A percentile compares a stretch with the other conserved stretches of the same genome.
These are phyloP conservation scores for Psilocybe cyanescens DNA, from an alignment of 768 basidiomycete genomes.

Conservation along the genomic window DNA sequence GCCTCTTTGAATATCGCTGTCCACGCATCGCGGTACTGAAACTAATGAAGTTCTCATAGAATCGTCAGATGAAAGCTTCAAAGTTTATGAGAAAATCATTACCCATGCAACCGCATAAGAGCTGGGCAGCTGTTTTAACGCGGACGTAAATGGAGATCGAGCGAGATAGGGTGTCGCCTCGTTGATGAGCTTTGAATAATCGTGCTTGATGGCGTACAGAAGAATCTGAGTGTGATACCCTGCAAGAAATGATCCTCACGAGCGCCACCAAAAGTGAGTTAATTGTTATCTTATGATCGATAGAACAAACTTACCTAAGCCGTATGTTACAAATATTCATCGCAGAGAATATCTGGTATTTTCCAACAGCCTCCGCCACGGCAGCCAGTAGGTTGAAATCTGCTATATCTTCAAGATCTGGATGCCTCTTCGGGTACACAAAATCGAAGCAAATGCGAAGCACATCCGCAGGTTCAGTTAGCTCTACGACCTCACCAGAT, in stretches of 20 bases:
- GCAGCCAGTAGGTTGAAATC: constrained; percentile 1
- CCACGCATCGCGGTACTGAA: constrained; percentile 11
- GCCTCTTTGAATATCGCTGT: constrained; percentile 4
- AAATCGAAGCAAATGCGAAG: neutral
- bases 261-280: neutral
- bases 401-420: neutral
- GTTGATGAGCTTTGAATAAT: constrained; percentile 16
- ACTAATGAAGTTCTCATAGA: neutral
- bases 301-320: neutral
- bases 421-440: neutral
- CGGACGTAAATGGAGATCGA: neutral
- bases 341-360: constrained; percentile 14
- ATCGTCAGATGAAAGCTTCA: neutral
- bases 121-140: too few relatives aligned
- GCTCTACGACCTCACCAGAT: constrained; percentile 21
- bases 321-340: constrained; percentile 11
- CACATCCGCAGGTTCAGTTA: constrained; percentile 5
- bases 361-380: constrained; percentile 13
- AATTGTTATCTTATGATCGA: neutral
- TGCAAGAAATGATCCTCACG: constrained; percentile 3
- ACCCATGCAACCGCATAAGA: too few relatives aligned
- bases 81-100: too few relatives aligned
- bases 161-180: neutral
- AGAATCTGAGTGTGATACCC: constrained; percentile 9
- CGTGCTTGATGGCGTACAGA: constrained; percentile 17